phyloP scores from a whole-genome alignment of 1,284 basidiomycete genomes.

The Cryptococcus wingfieldii region DNA sequence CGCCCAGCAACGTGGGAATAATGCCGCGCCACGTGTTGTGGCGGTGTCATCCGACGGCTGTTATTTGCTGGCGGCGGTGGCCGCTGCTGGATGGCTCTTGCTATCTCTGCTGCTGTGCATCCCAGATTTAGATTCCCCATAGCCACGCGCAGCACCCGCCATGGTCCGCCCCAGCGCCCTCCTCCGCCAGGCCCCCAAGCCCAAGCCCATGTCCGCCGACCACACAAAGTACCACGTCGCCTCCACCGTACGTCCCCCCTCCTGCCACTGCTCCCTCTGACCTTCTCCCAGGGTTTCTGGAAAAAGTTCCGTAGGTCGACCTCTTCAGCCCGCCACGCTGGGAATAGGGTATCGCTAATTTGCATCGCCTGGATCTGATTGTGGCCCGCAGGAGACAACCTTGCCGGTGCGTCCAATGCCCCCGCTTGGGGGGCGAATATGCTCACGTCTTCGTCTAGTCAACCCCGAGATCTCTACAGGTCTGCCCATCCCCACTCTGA shows the following conservation, averaged over 20 bases:
- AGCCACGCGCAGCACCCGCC: not conserved
- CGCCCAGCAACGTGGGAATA: too few relatives aligned
- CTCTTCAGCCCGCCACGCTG: too few relatives aligned
- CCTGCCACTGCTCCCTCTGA: not conserved
- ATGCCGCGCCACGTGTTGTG: too few relatives aligned
- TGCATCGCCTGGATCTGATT: not conserved
- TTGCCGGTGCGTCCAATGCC: slow-evolving; percentile 60
- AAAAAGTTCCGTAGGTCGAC: slow-evolving; percentile 79
- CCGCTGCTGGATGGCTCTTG: not conserved
- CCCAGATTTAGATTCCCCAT: too few relatives aligned
- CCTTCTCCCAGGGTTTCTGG: slow-evolving; percentile 63
- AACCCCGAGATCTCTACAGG: slow-evolving; percentile 90
- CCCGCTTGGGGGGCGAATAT: not conserved
- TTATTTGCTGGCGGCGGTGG: too few relatives aligned
- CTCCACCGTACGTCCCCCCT: slow-evolving; percentile 56
- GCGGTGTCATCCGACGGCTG: too few relatives aligned
- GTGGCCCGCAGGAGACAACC: slow-evolving; percentile 63
- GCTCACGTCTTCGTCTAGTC: slow-evolving; percentile 42
- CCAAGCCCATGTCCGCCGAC: slow-evolving; percentile 58
- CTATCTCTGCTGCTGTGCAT: not conserved
- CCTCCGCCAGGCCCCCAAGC: slow-evolving; percentile 38
- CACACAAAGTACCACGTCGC: slow-evolving; percentile 80
- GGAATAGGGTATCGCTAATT: too few relatives aligned
- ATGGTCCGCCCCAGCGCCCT: slow-evolving; percentile 26
- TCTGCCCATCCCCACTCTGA: slow-evolving; percentile 67